Base-by-base conservation (phyloP, 2,329 filamentous ascomycete species). In the Alternaria angustiovoidea region DNA sequence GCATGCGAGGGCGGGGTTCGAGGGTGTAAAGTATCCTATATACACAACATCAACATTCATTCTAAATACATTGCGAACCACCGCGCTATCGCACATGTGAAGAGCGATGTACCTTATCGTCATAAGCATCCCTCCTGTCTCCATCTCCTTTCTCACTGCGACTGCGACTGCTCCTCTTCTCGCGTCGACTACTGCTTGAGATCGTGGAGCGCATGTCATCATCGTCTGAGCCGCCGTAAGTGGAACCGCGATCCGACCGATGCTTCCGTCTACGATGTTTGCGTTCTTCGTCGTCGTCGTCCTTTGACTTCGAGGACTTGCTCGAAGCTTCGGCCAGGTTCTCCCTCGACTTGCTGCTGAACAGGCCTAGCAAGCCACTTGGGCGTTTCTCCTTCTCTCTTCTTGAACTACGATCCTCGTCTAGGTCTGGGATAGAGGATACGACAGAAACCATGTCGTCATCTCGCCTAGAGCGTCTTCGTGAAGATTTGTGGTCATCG, bases 191-290 rank as follows among this genome's bases (percentile, higher is more conserved):
- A 63, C 75, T 72, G 36, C 68, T 72, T 20, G 75, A 78, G 41
- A 75, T 66, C 22, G 70, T 75, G 22, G 75, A 78, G 47, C 76
- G 76, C 18, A 55, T 57, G 56, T 79, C 77, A 51, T 79, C 76
- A 56, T 79, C 76, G 53, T 79, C 75, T 39, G 76, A 79, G 49
- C 76, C 76, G 57, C 77, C 76, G 56, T 77, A 76, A 30, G 73
- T 70, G 39, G 75, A 79, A 69, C 73, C 80, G 67, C 55, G 78
- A 71, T 70, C 78, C 68, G 68, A 71, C 48, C 73, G 73, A 64
- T 80, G 76, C 62, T 78, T 82, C 68, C 83, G 82, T 61, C 80
- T 81, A 43, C 79, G 80, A 60, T 78, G 81, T 55, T 81, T 80
- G 39, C 75, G 69, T 39, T 81, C 78, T 39, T 76, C 76, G 48